Percentiles rank a stretch among this genome's conserved stretches.
phyloP scores from a whole-genome alignment of 2,329 filamentous ascomycete species.

The Ceratocystis eucalypticola region DNA sequence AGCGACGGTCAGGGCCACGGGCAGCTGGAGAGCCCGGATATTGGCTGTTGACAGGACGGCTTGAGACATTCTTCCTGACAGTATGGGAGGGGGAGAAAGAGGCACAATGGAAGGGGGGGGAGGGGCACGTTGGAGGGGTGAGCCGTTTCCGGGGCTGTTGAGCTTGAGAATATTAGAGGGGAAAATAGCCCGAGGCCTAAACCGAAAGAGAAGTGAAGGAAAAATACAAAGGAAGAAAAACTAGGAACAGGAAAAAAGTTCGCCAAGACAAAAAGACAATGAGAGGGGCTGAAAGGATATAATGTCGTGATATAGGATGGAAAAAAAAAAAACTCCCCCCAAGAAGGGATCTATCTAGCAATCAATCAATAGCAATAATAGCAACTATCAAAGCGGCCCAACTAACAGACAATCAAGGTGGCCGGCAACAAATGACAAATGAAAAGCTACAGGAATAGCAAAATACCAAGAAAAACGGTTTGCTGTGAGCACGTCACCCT shows the following conservation, averaged over 20 bases:
- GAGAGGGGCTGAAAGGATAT: slow-evolving; percentile 1
- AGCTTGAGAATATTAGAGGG: background rate
- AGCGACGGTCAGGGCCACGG: slow-evolving; percentile 20
- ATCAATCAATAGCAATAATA: background rate
- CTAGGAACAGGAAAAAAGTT: background rate
- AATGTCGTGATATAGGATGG: slow-evolving; percentile 7
- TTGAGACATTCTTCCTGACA: slow-evolving; percentile 10
- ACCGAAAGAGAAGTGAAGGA: background rate
- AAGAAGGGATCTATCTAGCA: background rate
- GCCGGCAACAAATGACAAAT: background rate
- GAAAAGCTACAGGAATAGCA: too few relatives aligned
- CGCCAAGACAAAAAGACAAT: background rate
- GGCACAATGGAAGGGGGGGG: background rate
- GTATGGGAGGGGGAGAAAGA: background rate
- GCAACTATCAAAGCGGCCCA: background rate
- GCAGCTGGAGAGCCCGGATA: slow-evolving; percentile 17
- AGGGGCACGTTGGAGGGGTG: background rate
- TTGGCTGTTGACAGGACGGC: slow-evolving; percentile 19
- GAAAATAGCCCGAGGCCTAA: background rate
- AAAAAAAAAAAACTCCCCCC: background rate
- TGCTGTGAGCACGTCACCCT: too few relatives aligned
- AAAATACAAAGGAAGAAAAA: background rate
- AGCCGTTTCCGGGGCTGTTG: background rate
- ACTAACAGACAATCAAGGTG: background rate
- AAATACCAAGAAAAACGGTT: too few relatives aligned